Evolutionary conservation across 1,284 basidiomycete genomes (phyloP), one percentile per base, ranked within the genome.

Genomic region (Anthracocystis setariae): DNA sequence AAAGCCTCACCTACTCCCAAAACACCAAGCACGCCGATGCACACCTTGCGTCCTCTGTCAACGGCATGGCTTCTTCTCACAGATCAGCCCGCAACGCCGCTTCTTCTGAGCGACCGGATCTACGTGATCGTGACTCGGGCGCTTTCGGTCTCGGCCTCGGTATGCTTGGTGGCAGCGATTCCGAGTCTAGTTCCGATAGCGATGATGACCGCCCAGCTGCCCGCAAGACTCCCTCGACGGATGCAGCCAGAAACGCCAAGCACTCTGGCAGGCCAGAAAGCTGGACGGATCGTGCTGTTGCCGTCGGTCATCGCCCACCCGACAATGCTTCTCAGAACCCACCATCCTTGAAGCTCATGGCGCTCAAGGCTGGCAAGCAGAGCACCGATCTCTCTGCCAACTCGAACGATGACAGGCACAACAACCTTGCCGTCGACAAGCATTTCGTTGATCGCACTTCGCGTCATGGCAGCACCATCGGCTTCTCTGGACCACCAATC

Each of bases 291-390:
- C 59, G 76, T 27, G 77, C 77, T 8, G 64, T 57, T n/a, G 77
- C 77, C 21, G 77, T 79, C 20, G 76, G 77, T 4, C 68, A 72
- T 24, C 62, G 77, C 23, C 77, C 77, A 8, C 77, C 76, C 37
- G 77, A 79, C 50, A 63, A 54, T 35, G 77, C 76, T 15, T 74
- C 70, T n/a, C 77, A 79, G 59, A 79, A 79, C 49, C 77, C 77
- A 3, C 77, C 76, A 7, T 71, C 69, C 10, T 67, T 79, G 21
- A 79, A 79, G 52, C 54, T 79, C 44, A 71, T 78, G 62, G 74
- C 69, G 5, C 73, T 79, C 56, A 77, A 78, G 57, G 75, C 72
- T 17, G 59, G 46, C 10, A 76, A 63, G 48, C 48, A 66, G 29
- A 46, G 59, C 7, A 56, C 56, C 17, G 42, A 44, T n/a, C 17